A percentile compares a stretch with the other conserved stretches of the same genome.
These are phyloP conservation scores for Phytopythium boreale DNA, from an alignment of 352 stramenopile genomes.

Conservation along the genomic window DNA sequence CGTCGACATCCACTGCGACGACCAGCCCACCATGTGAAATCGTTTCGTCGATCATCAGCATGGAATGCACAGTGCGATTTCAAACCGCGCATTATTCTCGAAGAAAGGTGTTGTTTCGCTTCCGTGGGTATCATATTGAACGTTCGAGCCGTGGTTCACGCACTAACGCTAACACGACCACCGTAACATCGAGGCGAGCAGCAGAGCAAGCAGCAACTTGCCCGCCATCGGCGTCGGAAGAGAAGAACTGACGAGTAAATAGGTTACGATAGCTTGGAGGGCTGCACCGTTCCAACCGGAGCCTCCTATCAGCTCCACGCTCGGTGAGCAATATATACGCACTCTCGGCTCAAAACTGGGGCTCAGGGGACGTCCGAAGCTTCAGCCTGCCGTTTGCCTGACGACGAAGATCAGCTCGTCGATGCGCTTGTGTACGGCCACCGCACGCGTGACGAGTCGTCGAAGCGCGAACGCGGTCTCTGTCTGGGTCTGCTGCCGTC, in stretches of 20 bases:
- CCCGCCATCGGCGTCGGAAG: no score
- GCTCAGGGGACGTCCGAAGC: background rate
- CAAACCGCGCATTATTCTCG: no score
- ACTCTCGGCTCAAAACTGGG: background rate
- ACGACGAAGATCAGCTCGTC: conserved; percentile 28
- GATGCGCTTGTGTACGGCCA: conserved; percentile 50
- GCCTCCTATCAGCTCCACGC: conserved; percentile 1
- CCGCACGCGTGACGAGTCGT: conserved; percentile 48
- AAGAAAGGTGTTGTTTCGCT: no score
- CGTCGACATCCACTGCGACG: background rate
- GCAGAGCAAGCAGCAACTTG: no score
- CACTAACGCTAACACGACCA: no score
- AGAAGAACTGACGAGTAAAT: conserved; percentile 6
- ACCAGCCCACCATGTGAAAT: background rate
- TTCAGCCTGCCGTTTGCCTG: conserved; percentile 19
- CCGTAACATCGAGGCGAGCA: no score
- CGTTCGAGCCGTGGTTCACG: no score
- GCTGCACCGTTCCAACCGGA: background rate
- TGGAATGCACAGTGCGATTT: no score
- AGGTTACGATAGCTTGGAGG: conserved; percentile 2
- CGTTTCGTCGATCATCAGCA: no score
- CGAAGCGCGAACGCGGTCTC: conserved; percentile 43
- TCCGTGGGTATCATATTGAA: no score
- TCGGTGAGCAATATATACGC: conserved; percentile 16
- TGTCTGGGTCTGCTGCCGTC: conserved; percentile 36